These are phyloP conservation scores for Cytospora schulzeri DNA, from an alignment of 2,329 filamentous ascomycete species.

Conservation along the genomic window DNA sequence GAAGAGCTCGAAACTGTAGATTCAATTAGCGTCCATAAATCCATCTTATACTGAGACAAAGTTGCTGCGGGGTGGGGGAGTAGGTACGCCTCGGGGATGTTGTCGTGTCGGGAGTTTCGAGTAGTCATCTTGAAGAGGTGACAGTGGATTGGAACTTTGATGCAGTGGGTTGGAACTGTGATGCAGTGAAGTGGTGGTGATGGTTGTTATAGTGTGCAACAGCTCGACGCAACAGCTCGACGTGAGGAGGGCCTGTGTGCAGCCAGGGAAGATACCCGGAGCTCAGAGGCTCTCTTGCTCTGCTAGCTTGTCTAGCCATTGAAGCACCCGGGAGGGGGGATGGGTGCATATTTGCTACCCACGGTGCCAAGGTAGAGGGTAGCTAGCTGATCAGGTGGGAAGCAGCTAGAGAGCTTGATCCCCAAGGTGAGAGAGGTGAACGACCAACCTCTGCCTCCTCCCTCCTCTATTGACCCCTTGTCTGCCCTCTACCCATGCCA, in stretches of 20 bases:
- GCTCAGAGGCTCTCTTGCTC: background rate
- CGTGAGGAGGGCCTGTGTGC: background rate
- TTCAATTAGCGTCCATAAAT: constrained; percentile 28
- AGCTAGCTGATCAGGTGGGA: background rate
- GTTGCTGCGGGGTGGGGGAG: background rate
- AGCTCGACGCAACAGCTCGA: too few species aligned
- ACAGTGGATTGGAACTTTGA: background rate
- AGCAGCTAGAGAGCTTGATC: background rate
- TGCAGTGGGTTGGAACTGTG: constrained; percentile 1
- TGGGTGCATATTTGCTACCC: background rate
- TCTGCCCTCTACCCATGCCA: too few species aligned
- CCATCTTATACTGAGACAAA: background rate
- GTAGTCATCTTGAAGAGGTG: constrained; percentile 36
- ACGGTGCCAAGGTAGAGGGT: background rate
- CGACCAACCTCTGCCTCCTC: background rate
- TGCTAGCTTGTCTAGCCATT: background rate
- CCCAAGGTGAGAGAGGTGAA: background rate
- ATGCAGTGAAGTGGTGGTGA: background rate
- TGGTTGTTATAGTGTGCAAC: background rate
- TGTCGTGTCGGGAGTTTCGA: constrained; percentile 43
- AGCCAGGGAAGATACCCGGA: background rate
- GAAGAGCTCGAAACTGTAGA: constrained; percentile 85
- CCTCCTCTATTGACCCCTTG: background rate
- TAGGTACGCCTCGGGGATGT: constrained; percentile 40
- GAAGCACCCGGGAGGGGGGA: background rate